These are phyloP conservation scores for Talaromyces ruber DNA, from an alignment of 495 filamentous ascomycete species.

Conservation along the genomic window DNA sequence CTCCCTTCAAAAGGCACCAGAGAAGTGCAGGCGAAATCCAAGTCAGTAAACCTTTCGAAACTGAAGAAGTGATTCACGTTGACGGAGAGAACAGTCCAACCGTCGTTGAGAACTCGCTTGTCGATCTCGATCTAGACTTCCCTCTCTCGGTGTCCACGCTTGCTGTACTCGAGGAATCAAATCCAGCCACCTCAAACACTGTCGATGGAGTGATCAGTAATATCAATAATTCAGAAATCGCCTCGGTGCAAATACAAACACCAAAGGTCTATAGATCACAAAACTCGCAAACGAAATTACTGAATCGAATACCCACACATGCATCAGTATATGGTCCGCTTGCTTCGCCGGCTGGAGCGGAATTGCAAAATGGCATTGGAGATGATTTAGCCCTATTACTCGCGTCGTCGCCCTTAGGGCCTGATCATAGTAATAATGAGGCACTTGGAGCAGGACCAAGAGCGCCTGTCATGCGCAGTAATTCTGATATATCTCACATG, in stretches of 20 bases:
- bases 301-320: slow-evolving; percentile 3
- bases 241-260: background rate
- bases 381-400: background rate
- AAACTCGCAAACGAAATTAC: slow-evolving; percentile 14
- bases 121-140: slow-evolving; percentile 14
- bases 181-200: slow-evolving; percentile 3
- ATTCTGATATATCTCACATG: slow-evolving; percentile 3
- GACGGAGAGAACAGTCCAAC: slow-evolving; percentile 3
- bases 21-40: slow-evolving; percentile 8
- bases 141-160: slow-evolving; percentile 22
- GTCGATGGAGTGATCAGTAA: background rate
- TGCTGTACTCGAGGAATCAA: slow-evolving; percentile 24
- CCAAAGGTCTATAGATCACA: background rate
- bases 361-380: background rate
- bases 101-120: background rate
- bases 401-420: background rate
- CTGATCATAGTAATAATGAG: background rate
- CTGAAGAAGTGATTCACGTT: slow-evolving; percentile 6
- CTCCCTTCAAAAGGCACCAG: slow-evolving; percentile 13
- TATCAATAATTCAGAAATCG: background rate
- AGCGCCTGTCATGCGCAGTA: background rate
- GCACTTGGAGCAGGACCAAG: background rate
- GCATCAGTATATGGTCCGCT: slow-evolving; percentile 1
- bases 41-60: slow-evolving; percentile 25
- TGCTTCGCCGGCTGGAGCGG: slow-evolving; percentile 3